Evolutionary conservation across 1,139 yeast species (phyloP).

Genomic region (Candida pseudocylindracea): DNA sequence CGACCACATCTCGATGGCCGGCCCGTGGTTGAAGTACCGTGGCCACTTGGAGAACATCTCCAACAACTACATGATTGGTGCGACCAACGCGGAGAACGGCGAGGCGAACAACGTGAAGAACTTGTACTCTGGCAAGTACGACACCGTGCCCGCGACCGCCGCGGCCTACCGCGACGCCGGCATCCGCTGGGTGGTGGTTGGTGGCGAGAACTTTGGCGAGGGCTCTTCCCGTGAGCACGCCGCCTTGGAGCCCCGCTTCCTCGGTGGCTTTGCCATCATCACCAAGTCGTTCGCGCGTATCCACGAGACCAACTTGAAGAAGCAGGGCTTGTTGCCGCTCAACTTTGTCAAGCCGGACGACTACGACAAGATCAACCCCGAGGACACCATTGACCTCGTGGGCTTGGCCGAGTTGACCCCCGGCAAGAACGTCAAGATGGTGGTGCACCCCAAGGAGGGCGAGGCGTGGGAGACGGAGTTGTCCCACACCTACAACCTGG

Average conservation of each 20-base stretch:
- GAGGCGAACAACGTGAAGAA: slow-evolving; percentile 86
- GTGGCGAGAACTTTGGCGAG: slow-evolving; percentile 99
- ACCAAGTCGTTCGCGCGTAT: slow-evolving; percentile 97
- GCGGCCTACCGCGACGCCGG: slow-evolving; percentile 87
- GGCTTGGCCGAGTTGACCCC: slow-evolving; percentile 81
- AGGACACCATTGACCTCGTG: slow-evolving; percentile 71
- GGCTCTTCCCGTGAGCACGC: slow-evolving; percentile 99
- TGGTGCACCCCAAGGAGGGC: slow-evolving; percentile 81
- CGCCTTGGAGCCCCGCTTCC: slow-evolving; percentile 97
- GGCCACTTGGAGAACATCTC: slow-evolving; percentile 99
- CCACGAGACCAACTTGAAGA: slow-evolving; percentile 20
- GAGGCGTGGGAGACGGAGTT: slow-evolving; percentile 71
- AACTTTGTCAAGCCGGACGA: slow-evolving; percentile 76
- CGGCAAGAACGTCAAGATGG: slow-evolving; percentile 73
- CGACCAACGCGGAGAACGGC: slow-evolving; percentile 88
- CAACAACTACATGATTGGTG: slow-evolving; percentile 99
- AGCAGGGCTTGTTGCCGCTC: slow-evolving; percentile 55
- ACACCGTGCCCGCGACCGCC: slow-evolving; percentile 94
- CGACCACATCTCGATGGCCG: slow-evolving; percentile 99
- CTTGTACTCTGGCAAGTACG: slow-evolving; percentile 79
- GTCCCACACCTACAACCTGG: slow-evolving; percentile 86
- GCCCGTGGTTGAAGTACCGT: slow-evolving; percentile 99
- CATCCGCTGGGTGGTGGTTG: slow-evolving; percentile 90
- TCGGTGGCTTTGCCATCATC: slow-evolving; percentile 94
- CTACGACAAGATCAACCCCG: slow-evolving; percentile 84